Percentiles rank a stretch among this genome's conserved stretches.
Conservation (phyloP, 2,329 filamentous ascomycete genomes). For the Monosporascus ibericus region DNA sequence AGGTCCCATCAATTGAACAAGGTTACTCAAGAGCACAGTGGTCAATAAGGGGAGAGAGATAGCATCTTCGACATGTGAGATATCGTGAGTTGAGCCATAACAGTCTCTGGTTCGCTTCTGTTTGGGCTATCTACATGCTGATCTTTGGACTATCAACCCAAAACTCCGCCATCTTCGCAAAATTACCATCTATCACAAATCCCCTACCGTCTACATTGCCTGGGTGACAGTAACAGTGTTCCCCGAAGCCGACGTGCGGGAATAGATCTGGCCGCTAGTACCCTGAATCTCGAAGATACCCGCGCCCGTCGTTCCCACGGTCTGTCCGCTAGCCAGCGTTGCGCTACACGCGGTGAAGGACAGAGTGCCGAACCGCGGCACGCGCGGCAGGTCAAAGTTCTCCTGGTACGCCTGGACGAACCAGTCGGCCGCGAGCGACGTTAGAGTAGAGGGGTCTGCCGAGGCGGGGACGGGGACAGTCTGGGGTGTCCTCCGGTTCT, state of each 20-base stretch:
- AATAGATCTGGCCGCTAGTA: conserved; percentile 11
- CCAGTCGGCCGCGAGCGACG: conserved; percentile 10
- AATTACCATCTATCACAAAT: not conserved
- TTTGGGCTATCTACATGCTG: too few species aligned
- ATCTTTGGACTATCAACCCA: too few species aligned
- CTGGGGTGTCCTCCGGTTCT: conserved; percentile 5
- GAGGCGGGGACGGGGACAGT: conserved; percentile 4
- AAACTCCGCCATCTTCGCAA: not conserved
- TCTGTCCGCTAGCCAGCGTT: conserved; percentile 5
- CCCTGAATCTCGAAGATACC: conserved; percentile 11
- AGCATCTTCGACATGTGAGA: too few species aligned
- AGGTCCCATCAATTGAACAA: too few species aligned
- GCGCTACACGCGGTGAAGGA: conserved; percentile 7
- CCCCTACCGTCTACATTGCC: not conserved
- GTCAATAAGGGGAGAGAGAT: too few species aligned
- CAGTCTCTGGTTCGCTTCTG: too few species aligned
- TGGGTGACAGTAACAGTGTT: not conserved
- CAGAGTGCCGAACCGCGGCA: conserved; percentile 7
- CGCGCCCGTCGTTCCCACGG: conserved; percentile 3
- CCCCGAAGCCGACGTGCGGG: conserved; percentile 3
- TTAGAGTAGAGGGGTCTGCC: conserved; percentile 3
- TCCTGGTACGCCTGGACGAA: conserved; percentile 11
- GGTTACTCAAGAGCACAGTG: too few species aligned
- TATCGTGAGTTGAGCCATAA: too few species aligned
- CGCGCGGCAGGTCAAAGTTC: conserved; percentile 6